These are phyloP conservation scores for Lotus japonicus DNA, from an alignment of 306 rosid species.

Conservation along the genomic window DNA sequence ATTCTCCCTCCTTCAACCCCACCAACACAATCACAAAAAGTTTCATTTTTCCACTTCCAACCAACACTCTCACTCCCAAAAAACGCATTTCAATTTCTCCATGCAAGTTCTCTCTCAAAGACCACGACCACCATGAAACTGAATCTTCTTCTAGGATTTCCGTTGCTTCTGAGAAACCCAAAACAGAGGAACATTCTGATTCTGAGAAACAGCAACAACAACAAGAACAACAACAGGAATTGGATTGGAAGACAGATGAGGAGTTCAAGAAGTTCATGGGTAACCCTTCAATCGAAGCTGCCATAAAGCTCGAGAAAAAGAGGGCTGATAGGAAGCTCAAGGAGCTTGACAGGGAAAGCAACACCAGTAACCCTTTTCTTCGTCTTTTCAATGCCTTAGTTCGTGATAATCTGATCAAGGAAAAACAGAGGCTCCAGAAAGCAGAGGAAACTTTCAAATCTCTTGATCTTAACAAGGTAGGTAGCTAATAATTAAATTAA, in stretches of 20 bases:
- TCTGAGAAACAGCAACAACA: constrained; percentile 36
- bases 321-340: constrained; percentile 79
- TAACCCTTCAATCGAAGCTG: constrained; percentile 81
- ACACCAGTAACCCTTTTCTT: constrained; percentile 41
- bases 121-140: constrained; percentile 24
- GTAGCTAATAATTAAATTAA: too few species aligned
- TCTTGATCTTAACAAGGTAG: constrained; percentile 78
- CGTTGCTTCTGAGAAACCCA: constrained; percentile 32
- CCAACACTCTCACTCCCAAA: not conserved
- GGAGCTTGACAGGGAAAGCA: constrained; percentile 57
- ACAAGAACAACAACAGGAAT: constrained; percentile 53
- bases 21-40: too few species aligned
- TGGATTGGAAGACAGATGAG: constrained; percentile 75
- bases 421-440: constrained; percentile 61
- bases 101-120: constrained; percentile 35
- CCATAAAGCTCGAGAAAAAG: constrained; percentile 88
- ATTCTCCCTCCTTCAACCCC: too few species aligned
- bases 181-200: not conserved
- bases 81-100: not conserved
- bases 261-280: constrained; percentile 89
- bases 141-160: constrained; percentile 31
- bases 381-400: constrained; percentile 32
- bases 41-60: too few species aligned
- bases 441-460: constrained; percentile 70
- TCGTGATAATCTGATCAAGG: constrained; percentile 43